These are phyloP conservation scores for Candolleomyces eurysporus DNA, from an alignment of 768 basidiomycete genomes.

Conservation along the genomic window DNA sequence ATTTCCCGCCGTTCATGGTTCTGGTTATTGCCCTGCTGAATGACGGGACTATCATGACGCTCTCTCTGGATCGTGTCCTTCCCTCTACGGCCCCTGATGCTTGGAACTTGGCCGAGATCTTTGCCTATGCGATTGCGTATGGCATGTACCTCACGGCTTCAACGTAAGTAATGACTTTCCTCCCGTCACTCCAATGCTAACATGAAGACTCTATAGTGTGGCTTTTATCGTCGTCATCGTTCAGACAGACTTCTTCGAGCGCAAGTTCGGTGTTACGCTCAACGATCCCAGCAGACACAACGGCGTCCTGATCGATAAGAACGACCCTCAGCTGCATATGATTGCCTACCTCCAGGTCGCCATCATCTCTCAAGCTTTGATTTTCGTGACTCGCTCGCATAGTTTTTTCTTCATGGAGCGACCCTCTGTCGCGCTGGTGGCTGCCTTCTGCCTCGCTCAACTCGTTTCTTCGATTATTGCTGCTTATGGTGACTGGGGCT, in stretches of 20 bases:
- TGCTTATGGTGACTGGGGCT: conserved; percentile 90
- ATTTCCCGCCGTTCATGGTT: conserved; percentile 99
- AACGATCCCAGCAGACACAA: conserved; percentile 12
- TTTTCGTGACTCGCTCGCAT: conserved; percentile 94
- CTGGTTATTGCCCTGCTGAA: conserved; percentile 96
- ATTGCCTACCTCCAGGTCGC: conserved; percentile 96
- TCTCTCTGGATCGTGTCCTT: conserved; percentile 92
- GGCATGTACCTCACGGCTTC: conserved; percentile 91
- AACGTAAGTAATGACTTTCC: conserved; percentile 58
- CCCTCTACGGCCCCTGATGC: conserved; percentile 91
- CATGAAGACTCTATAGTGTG: conserved; percentile 41
- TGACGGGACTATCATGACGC: conserved; percentile 99
- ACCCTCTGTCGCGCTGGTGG: conserved; percentile 84
- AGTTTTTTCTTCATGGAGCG: conserved; percentile 97
- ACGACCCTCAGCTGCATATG: conserved; percentile 80
- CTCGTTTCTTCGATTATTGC: conserved; percentile 95
- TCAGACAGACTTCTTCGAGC: conserved; percentile 86
- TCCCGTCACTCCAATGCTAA: background rate
- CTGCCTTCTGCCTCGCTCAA: conserved; percentile 92
- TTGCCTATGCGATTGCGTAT: conserved; percentile 93
- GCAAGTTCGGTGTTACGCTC: conserved; percentile 76
- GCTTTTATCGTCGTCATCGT: conserved; percentile 81
- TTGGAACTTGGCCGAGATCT: conserved; percentile 97
- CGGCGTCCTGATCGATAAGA: conserved; percentile 38
- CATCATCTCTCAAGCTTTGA: conserved; percentile 97